Evolutionary conservation across 495 filamentous ascomycete species (phyloP), one percentile per base, ranked within the genome.

Genomic region (Aspergillus conjunctus): DNA sequence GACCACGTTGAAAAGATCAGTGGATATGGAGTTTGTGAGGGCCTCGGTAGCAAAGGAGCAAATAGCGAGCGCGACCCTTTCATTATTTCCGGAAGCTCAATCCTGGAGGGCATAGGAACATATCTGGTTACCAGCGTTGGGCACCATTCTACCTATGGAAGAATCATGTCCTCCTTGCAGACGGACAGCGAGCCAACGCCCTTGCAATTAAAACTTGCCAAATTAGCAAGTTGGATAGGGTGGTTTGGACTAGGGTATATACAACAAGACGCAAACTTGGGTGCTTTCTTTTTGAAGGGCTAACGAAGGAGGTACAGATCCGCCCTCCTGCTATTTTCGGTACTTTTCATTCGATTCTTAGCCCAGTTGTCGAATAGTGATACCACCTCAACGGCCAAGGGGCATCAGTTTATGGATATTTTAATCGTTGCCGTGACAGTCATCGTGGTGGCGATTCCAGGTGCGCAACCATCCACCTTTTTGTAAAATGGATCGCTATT

Each of bases 401-500:
- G 83, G 12, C 81, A 85, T 62, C 68, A 81, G 22, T 89, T 88
- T 66, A 77, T 88, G 32, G 81, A 86, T 60, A 88, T 89, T 56
- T 76, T 89, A 2, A 88, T 89, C 63, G 83, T 86, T 34, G 83
- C 87, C 32, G 82, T 89, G 17, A 89, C 85, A 10, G 84, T 89
- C 32, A 84, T 89, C 58, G 87, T 88, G 20, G 86, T 89, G 31
- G 87, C 87, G n/a, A 86, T 89, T 61, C 87, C 86, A 55, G 77
- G 76, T 77, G 55, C 67, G 74, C 57, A 0, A 46, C 54, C 14
- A 30, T 20, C 43, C 17, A 17, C 43, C 17, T 20, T 46, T 4
- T 8, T 17, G 8, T 46, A 18, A 46, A 9, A 12, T 46, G 18
- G 43, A 46, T n/a, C 15, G 3, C 15, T 18, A 17, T n/a, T 46